These are phyloP conservation scores for Rhizopus delemar DNA, from an alignment of 371 early-diverging fungal species.

Conservation along the genomic window DNA sequence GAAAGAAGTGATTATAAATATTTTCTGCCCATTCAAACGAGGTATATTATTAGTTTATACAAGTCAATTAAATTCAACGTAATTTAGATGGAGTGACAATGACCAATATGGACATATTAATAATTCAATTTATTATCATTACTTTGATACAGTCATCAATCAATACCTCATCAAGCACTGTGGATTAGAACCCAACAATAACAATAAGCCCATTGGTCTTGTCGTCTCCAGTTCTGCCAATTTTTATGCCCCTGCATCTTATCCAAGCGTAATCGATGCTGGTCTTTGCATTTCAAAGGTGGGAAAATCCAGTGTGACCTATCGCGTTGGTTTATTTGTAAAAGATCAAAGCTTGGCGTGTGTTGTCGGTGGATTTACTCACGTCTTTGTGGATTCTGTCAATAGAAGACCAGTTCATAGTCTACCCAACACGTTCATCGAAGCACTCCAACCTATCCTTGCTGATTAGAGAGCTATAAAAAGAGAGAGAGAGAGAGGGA, in stretches of 20 bases:
- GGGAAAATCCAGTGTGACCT: conserved; percentile 59
- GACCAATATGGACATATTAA: conserved; percentile 69
- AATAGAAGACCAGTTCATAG: conserved; percentile 34
- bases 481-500: neutral
- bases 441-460: conserved; percentile 18
- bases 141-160: conserved; percentile 64
- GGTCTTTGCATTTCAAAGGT: conserved; percentile 58
- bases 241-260: conserved; percentile 54
- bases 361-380: conserved; percentile 51
- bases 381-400: conserved; percentile 48
- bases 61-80: neutral
- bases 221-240: conserved; percentile 56
- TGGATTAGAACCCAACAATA: conserved; percentile 42
- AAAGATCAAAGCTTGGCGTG: conserved; percentile 34
- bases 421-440: conserved; percentile 28
- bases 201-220: conserved; percentile 50
- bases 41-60: conserved; percentile 19
- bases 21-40: conserved; percentile 47
- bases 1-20: conserved; percentile 40
- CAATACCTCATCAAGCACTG: conserved; percentile 56
- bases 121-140: conserved; percentile 61
- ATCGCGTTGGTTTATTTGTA: conserved; percentile 64
- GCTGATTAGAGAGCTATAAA: no score
- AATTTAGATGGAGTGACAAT: conserved; percentile 57
- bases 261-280: conserved; percentile 56